A percentile compares a stretch with the other conserved stretches of the same genome.
Conservation (phyloP, 306 rosid species). For the Chamaecrista fasciculata region DNA sequence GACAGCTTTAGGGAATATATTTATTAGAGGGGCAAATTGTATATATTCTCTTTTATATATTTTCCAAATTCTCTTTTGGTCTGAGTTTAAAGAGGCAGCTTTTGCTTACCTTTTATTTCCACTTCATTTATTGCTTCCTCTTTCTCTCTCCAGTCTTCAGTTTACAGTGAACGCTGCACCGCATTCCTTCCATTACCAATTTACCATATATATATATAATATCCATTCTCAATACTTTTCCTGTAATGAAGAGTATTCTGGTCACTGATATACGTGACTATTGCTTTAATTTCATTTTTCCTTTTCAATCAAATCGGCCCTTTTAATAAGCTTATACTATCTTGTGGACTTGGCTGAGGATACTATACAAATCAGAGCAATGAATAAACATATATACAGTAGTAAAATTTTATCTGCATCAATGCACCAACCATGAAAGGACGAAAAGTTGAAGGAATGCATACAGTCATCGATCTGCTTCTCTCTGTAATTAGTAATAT, state of each 20-base stretch:
- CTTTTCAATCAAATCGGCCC: not conserved
- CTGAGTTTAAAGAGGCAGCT: constrained; percentile 40
- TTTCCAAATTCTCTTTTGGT: constrained; percentile 28
- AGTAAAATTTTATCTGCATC: constrained; percentile 29
- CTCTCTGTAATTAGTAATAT: constrained; percentile 6
- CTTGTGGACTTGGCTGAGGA: constrained; percentile 24
- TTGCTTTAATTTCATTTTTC: not conserved
- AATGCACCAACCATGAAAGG: constrained; percentile 17
- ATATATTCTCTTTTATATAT: not conserved
- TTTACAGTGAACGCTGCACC: constrained; percentile 39
- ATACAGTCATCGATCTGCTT: constrained; percentile 27
- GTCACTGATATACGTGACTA: not conserved
- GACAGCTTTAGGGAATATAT: not conserved
- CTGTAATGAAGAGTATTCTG: constrained; percentile 13
- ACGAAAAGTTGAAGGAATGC: constrained; percentile 45
- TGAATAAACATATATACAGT: constrained; percentile 14
- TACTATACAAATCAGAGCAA: not conserved
- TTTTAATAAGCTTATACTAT: constrained; percentile 15
- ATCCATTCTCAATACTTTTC: constrained; percentile 7
- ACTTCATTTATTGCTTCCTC: constrained; percentile 39
- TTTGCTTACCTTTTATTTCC: constrained; percentile 39
- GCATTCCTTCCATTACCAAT: constrained; percentile 19
- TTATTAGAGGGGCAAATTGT: too few relatives aligned
- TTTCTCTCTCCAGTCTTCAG: constrained; percentile 17
- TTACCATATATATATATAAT: not conserved